Base-by-base conservation (phyloP, 2,329 filamentous ascomycete species). In the Aspergillus udagawae region DNA sequence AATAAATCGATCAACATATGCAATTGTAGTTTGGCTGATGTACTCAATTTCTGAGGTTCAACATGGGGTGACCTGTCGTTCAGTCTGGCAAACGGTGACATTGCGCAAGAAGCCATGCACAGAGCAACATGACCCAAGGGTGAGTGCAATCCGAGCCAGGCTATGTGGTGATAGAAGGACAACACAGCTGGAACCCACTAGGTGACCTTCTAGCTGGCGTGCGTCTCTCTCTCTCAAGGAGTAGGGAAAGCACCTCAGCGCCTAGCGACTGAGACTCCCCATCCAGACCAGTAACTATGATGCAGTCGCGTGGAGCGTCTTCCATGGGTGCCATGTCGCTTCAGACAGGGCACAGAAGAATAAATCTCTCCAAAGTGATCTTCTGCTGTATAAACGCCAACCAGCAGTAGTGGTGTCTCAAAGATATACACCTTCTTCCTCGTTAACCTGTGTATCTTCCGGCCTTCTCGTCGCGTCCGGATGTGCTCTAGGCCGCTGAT, bases 341-440 rank as follows among this genome's bases (percentile, higher is more conserved):
- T 27, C n/a, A 10, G 41, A 20, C 41, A 10, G 41, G n/a, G 10
- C 41, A 44, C 8, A 21, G 6, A 17, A 27, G 21, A 14, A 23
- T 23, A 25, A 47, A 23, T 25, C 20, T 10, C 2, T 45, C 44
- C 10, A 7, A 47, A 8, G 44, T 10, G 12, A 27, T 23, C 10
- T 7, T 17, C 12, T 23, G 9, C 14, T 41, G 20, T 23, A 10
- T 5, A 7, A 35, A 35, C 0, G n/a, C 41, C 10, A 44, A 44
- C 41, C n/a, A 44, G 41, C 41, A 20, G 21, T 14, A 27, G 4
- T 10, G 44, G 3, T 14, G 44, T 12, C 38, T 70, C 63, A 74
- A 41, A 73, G 64, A 55, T 72, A 69, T 12, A 74, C 64, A 7
- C 72, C 71, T 35, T 68, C 62, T 8, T 70, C 57, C 7, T 60